A percentile compares a stretch with the other conserved stretches of the same genome.
Conservation (phyloP, 306 rosid species). For the Lathyrus tuberosus region DNA sequence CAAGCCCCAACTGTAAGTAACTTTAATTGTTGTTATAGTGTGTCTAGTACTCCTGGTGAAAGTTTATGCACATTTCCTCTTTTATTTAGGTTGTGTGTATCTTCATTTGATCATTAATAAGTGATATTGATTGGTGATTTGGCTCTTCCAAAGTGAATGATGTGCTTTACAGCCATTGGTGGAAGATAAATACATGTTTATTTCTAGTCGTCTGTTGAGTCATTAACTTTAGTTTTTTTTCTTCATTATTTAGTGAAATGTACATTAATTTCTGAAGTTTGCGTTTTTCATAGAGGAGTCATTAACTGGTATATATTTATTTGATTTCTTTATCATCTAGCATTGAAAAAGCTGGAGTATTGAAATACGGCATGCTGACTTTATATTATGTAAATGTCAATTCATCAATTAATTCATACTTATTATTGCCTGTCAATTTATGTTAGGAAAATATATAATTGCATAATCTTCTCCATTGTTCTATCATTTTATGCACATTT, state of each 20-base stretch:
- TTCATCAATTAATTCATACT: constrained; percentile 8
- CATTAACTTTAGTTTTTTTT: not conserved
- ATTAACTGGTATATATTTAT: constrained; percentile 9
- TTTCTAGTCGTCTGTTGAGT: constrained; percentile 26
- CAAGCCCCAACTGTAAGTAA: constrained; percentile 64
- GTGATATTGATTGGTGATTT: constrained; percentile 30
- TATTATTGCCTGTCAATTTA: constrained; percentile 1
- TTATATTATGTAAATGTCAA: constrained; percentile 3
- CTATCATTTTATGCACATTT: constrained; percentile 30
- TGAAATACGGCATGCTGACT: constrained; percentile 15
- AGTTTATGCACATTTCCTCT: not conserved
- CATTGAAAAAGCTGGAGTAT: constrained; percentile 27
- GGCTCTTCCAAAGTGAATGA: constrained; percentile 24
- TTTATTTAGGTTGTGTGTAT: constrained; percentile 26
- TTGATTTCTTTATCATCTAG: constrained; percentile 24
- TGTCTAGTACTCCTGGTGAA: not conserved
- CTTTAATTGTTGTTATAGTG: constrained; percentile 29
- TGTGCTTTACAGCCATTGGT: constrained; percentile 25
- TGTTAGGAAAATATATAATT: not conserved
- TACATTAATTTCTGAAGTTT: not conserved
- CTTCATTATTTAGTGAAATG: not conserved
- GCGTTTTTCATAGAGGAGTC: constrained; percentile 16
- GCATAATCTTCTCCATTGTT: constrained; percentile 15
- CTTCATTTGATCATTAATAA: constrained; percentile 27
- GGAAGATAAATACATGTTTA: constrained; percentile 14